A percentile compares a stretch with the other conserved stretches of the same genome.
phyloP scores from a whole-genome alignment of 805 yeast species.

The Teunomyces aglyptinius region DNA sequence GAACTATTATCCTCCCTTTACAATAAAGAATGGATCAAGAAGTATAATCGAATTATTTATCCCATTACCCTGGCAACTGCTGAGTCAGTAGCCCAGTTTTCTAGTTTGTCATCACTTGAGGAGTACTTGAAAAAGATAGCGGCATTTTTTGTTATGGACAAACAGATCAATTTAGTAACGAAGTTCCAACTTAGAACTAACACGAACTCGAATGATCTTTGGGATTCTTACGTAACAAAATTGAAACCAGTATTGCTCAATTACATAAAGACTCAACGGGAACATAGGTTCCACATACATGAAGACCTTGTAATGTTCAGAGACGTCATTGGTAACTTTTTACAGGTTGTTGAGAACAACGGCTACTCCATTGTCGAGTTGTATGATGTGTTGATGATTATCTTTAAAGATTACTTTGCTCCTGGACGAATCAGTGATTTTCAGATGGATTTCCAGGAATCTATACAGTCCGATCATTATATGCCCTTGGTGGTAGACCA shows the following conservation, averaged over 20 bases:
- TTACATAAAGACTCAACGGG: constrained; percentile 36
- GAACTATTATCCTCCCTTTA: constrained; percentile 62
- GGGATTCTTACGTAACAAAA: constrained; percentile 65
- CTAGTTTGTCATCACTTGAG: constrained; percentile 39
- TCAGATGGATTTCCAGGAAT: constrained; percentile 54
- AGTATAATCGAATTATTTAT: constrained; percentile 68
- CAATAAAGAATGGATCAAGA: constrained; percentile 66
- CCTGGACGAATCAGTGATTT: constrained; percentile 54
- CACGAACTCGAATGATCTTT: constrained; percentile 65
- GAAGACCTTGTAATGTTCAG: constrained; percentile 53
- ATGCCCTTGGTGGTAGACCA: constrained; percentile 79
- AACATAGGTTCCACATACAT: constrained; percentile 29
- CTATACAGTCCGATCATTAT: constrained; percentile 77
- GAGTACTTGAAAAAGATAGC: constrained; percentile 59
- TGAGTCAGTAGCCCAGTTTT: constrained; percentile 30
- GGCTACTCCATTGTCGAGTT: constrained; percentile 58
- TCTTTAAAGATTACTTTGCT: constrained; percentile 61
- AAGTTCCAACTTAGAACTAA: constrained; percentile 61
- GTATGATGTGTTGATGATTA: constrained; percentile 56
- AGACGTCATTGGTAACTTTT: constrained; percentile 63
- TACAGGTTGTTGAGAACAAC: constrained; percentile 74
- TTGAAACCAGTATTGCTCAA: constrained; percentile 56
- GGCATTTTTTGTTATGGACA: constrained; percentile 79
- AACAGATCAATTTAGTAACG: constrained; percentile 61
- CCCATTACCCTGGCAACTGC: constrained; percentile 45